These are phyloP conservation scores for Alternaria viburni DNA, from an alignment of 2,329 filamentous ascomycete genomes.

Conservation along the genomic window DNA sequence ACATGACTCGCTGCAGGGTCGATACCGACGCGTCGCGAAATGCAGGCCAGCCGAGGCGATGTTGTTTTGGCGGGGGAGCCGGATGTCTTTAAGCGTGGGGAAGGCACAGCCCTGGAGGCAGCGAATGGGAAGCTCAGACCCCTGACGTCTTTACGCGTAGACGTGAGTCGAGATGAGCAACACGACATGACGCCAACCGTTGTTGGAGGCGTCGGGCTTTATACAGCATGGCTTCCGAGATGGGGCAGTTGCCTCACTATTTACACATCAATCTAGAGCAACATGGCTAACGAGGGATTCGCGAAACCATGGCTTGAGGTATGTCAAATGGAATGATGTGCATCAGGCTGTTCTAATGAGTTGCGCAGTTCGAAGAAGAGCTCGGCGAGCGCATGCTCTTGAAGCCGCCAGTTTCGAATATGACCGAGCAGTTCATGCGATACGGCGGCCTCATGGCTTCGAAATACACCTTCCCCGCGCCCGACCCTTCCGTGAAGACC, in stretches of 20 bases:
- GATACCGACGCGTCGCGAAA: conserved; percentile 25
- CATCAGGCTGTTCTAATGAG: background rate
- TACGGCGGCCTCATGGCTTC: conserved; percentile 26
- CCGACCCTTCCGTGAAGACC: conserved; percentile 40
- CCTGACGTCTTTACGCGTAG: background rate
- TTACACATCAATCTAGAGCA: background rate
- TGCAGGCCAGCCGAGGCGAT: conserved; percentile 1
- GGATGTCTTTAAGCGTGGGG: conserved; percentile 34
- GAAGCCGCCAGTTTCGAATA: conserved; percentile 27
- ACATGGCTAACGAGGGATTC: conserved; percentile 26
- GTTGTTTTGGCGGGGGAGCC: conserved; percentile 20
- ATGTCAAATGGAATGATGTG: conserved; percentile 16
- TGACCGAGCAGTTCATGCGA: conserved; percentile 19
- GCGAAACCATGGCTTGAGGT: conserved; percentile 40
- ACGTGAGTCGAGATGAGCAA: background rate
- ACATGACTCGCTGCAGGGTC: conserved; percentile 21
- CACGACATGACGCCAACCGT: background rate
- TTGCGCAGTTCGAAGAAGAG: conserved; percentile 40
- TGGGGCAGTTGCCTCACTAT: background rate
- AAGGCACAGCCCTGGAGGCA: background rate
- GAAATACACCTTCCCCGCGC: conserved; percentile 38
- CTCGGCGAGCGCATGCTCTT: conserved; percentile 37
- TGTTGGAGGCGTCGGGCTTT: background rate
- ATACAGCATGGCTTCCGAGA: background rate
- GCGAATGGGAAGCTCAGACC: conserved; percentile 8